phyloP scores from a whole-genome alignment of 768 basidiomycete genomes.

The Russula griseocarnosa region DNA sequence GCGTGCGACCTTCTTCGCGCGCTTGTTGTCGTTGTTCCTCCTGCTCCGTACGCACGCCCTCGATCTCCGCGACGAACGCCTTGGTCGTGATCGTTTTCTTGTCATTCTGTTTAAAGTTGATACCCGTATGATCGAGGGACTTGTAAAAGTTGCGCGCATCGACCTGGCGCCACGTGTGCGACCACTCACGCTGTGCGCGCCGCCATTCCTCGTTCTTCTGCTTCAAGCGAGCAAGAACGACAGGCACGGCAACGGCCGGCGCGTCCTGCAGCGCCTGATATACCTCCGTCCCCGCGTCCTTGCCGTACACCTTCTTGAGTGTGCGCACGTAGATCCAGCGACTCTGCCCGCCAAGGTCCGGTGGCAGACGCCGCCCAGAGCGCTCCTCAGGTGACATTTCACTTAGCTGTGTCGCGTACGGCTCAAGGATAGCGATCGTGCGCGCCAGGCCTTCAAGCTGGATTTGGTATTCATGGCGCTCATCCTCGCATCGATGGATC shows the following conservation, averaged over 20 bases:
- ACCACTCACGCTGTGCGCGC: constrained; percentile 90
- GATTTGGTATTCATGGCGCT: constrained; percentile 96
- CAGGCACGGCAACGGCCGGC: constrained; percentile 85
- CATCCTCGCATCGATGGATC: constrained; percentile 95
- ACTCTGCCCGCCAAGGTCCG: constrained; percentile 85
- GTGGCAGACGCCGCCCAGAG: constrained; percentile 69
- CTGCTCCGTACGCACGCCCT: constrained; percentile 52
- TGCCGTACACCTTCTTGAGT: constrained; percentile 91
- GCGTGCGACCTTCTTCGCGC: not conserved
- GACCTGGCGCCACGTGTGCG: constrained; percentile 93
- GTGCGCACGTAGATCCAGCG: constrained; percentile 88
- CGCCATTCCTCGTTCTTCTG: constrained; percentile 98
- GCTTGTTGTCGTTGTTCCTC: constrained; percentile 27
- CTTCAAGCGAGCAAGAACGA: constrained; percentile 84
- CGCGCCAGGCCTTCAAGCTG: constrained; percentile 87
- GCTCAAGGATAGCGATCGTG: constrained; percentile 89
- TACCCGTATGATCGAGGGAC: constrained; percentile 92
- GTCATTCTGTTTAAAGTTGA: constrained; percentile 92
- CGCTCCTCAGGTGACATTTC: constrained; percentile 89
- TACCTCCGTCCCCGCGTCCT: constrained; percentile 69
- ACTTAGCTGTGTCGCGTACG: constrained; percentile 76
- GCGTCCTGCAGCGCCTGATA: constrained; percentile 87
- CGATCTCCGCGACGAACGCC: constrained; percentile 76
- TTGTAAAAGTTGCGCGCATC: constrained; percentile 99
- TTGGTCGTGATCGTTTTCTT: constrained; percentile 89